A percentile compares a stretch with the other conserved stretches of the same genome.
These are phyloP conservation scores for Penicillium turbatum DNA, from an alignment of 495 filamentous ascomycete species.

Conservation along the genomic window DNA sequence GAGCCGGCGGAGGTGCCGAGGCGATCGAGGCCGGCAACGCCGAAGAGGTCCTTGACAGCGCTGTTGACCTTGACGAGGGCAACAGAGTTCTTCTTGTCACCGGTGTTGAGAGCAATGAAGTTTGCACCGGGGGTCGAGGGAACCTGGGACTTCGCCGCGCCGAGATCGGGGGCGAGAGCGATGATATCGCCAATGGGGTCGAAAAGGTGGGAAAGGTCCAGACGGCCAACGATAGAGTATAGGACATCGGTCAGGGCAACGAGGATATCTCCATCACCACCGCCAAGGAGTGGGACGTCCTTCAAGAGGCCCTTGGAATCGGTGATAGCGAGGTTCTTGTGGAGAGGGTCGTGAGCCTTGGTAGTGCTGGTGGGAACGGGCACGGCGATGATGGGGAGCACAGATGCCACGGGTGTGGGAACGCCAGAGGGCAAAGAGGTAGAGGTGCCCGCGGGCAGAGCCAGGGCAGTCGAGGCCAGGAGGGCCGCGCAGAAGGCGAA, in stretches of 20 bases:
- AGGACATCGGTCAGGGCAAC: conserved; percentile 13
- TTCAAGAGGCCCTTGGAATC: conserved; percentile 6
- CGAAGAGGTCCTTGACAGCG: conserved; percentile 16
- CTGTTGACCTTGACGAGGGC: conserved; percentile 22
- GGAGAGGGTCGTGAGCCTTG: conserved; percentile 9
- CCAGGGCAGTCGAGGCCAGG: conserved; percentile 22
- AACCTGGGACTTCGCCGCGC: conserved; percentile 11
- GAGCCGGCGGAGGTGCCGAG: conserved; percentile 16
- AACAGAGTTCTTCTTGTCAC: conserved; percentile 15
- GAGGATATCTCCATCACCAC: conserved; percentile 8
- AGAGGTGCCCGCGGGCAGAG: conserved; percentile 18
- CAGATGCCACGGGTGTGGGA: conserved; percentile 8
- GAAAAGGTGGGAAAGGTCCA: conserved; percentile 15
- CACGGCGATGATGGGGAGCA: conserved; percentile 8
- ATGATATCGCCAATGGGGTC: conserved; percentile 20
- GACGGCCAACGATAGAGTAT: conserved; percentile 13
- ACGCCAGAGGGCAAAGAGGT: conserved; percentile 11
- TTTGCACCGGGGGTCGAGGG: conserved; percentile 10
- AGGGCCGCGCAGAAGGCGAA: conserved; percentile 22
- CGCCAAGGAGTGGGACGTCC: too few species aligned
- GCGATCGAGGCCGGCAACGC: conserved; percentile 20
- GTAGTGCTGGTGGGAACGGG: conserved; percentile 5
- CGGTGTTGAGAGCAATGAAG: conserved; percentile 18
- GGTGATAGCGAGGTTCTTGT: conserved; percentile 17
- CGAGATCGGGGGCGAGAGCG: conserved; percentile 8